Evolutionary conservation across 257 asterid species (phyloP).

Genomic region (Nicotiana noctiflora): DNA sequence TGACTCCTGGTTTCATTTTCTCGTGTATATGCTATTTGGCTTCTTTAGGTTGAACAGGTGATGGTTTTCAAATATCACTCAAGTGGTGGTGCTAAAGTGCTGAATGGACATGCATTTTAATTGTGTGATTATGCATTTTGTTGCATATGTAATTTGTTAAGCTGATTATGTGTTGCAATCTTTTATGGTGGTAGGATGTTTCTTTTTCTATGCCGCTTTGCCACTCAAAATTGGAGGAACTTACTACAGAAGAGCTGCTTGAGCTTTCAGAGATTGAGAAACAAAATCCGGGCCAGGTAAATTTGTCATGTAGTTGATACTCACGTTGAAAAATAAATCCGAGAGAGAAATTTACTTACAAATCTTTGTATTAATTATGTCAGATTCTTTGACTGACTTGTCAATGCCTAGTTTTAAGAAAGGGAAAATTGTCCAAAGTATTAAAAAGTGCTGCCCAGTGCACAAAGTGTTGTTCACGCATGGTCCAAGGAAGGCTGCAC

Average conservation of each 20-base stretch:
- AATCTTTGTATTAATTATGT: neutral
- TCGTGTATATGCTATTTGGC: neutral
- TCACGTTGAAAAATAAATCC: neutral
- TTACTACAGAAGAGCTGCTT: conserved; percentile 63
- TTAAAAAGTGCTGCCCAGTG: neutral
- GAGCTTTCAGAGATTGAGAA: conserved; percentile 76
- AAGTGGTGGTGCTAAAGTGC: neutral
- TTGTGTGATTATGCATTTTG: neutral
- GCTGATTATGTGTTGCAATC: conserved; percentile 9
- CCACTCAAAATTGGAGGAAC: conserved; percentile 67
- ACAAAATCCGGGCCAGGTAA: conserved; percentile 72
- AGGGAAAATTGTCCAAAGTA: neutral
- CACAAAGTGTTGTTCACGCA: no score
- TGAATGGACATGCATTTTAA: neutral
- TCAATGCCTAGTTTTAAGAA: conserved; percentile 1
- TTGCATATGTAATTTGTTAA: conserved; percentile 14
- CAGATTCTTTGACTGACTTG: neutral
- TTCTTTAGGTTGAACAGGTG: neutral
- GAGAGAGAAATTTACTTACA: neutral
- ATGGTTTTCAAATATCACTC: neutral
- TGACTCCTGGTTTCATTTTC: neutral
- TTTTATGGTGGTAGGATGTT: conserved; percentile 44
- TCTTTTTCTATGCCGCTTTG: conserved; percentile 89
- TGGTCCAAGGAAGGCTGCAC: no score
- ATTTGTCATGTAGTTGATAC: neutral